Percentiles rank a stretch among this genome's conserved stretches.
These are phyloP conservation scores for Cystofilobasidium capitatum DNA, from an alignment of 768 basidiomycete species.

Conservation along the genomic window DNA sequence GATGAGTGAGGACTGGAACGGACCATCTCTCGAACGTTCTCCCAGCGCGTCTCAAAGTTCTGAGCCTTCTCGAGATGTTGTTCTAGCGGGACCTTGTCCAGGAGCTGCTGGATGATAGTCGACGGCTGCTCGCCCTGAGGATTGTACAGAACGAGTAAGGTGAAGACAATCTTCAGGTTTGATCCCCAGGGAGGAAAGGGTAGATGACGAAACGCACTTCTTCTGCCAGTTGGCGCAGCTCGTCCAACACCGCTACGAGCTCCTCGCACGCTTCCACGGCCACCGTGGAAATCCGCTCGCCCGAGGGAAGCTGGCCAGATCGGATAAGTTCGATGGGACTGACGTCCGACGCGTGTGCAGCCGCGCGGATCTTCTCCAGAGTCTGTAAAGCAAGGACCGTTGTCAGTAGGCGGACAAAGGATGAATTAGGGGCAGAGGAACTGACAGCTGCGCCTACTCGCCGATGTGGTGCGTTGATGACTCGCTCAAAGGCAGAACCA, in stretches of 20 bases:
- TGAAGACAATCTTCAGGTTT: too few species aligned
- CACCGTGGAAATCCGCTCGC: constrained; percentile 33
- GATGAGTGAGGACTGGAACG: too few species aligned
- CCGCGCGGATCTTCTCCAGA: not conserved
- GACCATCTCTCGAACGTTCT: too few species aligned
- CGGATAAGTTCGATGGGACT: constrained; percentile 3
- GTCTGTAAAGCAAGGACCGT: not conserved
- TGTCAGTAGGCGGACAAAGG: not conserved
- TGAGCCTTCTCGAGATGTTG: too few species aligned
- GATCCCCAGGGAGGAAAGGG: too few species aligned
- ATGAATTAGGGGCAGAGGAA: not conserved
- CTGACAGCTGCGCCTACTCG: constrained; percentile 68
- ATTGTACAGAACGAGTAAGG: too few species aligned
- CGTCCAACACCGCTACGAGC: constrained; percentile 49
- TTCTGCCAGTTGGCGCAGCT: constrained; percentile 46
- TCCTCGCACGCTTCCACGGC: constrained; percentile 51
- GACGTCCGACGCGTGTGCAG: not conserved
- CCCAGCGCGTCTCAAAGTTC: too few species aligned
- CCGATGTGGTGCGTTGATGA: constrained; percentile 61
- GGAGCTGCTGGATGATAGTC: too few species aligned
- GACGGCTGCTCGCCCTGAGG: too few species aligned
- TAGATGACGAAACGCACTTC: too few species aligned
- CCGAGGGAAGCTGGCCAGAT: not conserved
- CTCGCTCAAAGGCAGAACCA: constrained; percentile 58
- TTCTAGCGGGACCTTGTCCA: too few species aligned